Evolutionary conservation across 805 yeast genomes (phyloP).

Genomic region (Barnettozyma pratensis): DNA sequence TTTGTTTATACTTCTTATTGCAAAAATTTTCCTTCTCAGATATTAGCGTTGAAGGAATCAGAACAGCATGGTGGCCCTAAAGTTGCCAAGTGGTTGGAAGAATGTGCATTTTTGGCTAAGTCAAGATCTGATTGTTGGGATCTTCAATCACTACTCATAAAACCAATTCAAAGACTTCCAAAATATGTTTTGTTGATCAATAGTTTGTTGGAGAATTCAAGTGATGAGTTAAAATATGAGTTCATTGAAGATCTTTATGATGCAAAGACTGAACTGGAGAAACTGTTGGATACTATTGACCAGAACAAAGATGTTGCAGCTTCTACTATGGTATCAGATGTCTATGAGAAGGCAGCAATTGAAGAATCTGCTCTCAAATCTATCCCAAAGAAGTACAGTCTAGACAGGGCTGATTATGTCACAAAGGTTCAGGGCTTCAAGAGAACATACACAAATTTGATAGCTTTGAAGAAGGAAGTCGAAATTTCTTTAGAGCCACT

Average conservation of each 20-base stretch:
- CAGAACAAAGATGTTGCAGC: neutral
- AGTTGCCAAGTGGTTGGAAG: slow-evolving; percentile 30
- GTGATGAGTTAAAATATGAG: slow-evolving; percentile 7
- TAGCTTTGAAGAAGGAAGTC: slow-evolving; percentile 18
- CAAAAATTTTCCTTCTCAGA: slow-evolving; percentile 27
- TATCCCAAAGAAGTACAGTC: neutral
- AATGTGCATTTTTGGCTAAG: slow-evolving; percentile 25
- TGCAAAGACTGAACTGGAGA: slow-evolving; percentile 15
- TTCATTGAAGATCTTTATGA: slow-evolving; percentile 14
- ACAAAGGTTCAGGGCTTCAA: slow-evolving; percentile 10
- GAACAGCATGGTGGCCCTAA: slow-evolving; percentile 14
- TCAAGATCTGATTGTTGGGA: slow-evolving; percentile 22
- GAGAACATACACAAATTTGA: slow-evolving; percentile 9
- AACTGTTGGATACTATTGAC: slow-evolving; percentile 11
- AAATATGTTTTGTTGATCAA: slow-evolving; percentile 21
- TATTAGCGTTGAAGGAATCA: slow-evolving; percentile 21
- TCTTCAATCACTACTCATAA: slow-evolving; percentile 27
- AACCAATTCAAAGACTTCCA: slow-evolving; percentile 29
- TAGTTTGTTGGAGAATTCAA: slow-evolving; percentile 10
- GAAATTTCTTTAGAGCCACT: slow-evolving; percentile 8
- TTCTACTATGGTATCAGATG: neutral
- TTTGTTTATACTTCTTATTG: slow-evolving; percentile 31
- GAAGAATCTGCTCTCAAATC: neutral
- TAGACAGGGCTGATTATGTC: slow-evolving; percentile 4
- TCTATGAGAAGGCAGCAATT: neutral